Percentiles rank a stretch among this genome's conserved stretches.
Conservation (phyloP, 192 early-diverging fungal genomes). For the Umbelopsis isabellina region DNA sequence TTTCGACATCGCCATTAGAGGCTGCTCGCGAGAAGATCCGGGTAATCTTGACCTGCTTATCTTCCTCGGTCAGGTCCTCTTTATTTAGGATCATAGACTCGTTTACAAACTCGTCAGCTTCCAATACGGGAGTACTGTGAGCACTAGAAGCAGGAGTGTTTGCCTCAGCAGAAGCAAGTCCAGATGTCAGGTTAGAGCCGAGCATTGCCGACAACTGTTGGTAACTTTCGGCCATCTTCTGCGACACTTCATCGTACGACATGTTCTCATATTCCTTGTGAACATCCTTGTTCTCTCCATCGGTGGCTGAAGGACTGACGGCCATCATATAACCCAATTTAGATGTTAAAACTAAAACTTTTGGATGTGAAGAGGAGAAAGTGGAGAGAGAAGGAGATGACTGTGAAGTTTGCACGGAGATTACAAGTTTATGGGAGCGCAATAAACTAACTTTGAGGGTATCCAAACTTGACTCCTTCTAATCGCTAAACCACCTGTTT, state of each 20-base stretch:
- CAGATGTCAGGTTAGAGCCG: conserved; percentile 11
- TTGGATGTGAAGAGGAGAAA: neutral
- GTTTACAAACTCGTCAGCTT: conserved; percentile 16
- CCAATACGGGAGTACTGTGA: conserved; percentile 1
- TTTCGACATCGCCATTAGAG: conserved; percentile 73
- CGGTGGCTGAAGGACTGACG: conserved; percentile 21
- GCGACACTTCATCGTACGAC: conserved; percentile 39
- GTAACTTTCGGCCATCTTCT: conserved; percentile 38
- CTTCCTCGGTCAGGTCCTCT: conserved; percentile 44
- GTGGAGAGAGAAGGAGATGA: conserved; percentile 22
- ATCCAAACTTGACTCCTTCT: conserved; percentile 2
- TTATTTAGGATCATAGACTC: conserved; percentile 19
- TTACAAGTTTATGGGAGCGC: conserved; percentile 7
- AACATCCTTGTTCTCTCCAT: conserved; percentile 22
- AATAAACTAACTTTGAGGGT: neutral
- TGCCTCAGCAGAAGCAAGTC: neutral
- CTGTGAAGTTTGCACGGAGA: conserved; percentile 15
- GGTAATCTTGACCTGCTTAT: conserved; percentile 63
- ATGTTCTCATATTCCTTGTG: conserved; percentile 41
- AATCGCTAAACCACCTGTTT: neutral
- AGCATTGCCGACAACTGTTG: conserved; percentile 31
- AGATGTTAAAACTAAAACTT: neutral
- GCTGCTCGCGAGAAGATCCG: conserved; percentile 68
- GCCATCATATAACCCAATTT: conserved; percentile 16
- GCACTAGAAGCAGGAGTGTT: conserved; percentile 1